phyloP scores from a whole-genome alignment of 768 basidiomycete genomes.

The Stropharia rugosoannulata region DNA sequence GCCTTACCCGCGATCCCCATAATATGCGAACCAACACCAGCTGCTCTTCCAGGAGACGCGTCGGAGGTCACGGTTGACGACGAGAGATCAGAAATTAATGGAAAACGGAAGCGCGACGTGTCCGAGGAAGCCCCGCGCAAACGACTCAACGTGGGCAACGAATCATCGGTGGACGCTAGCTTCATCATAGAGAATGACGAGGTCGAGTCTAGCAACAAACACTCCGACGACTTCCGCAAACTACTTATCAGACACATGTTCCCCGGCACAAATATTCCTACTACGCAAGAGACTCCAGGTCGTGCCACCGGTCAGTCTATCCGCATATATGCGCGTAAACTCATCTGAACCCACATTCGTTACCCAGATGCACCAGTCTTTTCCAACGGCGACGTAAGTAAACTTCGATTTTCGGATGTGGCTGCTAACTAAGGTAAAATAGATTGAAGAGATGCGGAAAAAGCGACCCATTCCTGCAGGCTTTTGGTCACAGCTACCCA shows the following conservation, averaged over 20 bases:
- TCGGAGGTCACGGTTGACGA: background rate
- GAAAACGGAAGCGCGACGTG: constrained; percentile 45
- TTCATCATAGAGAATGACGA: background rate
- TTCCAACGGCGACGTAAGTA: constrained; percentile 11
- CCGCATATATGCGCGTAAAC: background rate
- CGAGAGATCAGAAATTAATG: constrained; percentile 15
- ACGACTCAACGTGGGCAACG: constrained; percentile 17
- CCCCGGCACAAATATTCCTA: constrained; percentile 34
- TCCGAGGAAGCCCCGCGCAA: constrained; percentile 40
- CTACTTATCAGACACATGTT: constrained; percentile 63
- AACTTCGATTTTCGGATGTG: background rate
- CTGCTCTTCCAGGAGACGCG: background rate
- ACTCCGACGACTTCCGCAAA: constrained; percentile 52
- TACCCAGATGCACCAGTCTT: background rate
- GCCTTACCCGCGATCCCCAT: constrained; percentile 45
- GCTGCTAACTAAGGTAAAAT: constrained; percentile 12
- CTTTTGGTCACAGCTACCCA: constrained; percentile 38
- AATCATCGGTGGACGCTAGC: background rate
- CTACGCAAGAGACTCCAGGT: background rate
- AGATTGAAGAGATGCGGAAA: constrained; percentile 28
- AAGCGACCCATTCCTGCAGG: constrained; percentile 28
- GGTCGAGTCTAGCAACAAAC: constrained; percentile 31
- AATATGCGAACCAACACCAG: background rate
- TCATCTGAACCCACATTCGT: background rate
- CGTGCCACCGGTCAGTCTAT: background rate